Base-by-base conservation (phyloP, 2,329 filamentous ascomycete species). In the Microdochium bolleyi region DNA sequence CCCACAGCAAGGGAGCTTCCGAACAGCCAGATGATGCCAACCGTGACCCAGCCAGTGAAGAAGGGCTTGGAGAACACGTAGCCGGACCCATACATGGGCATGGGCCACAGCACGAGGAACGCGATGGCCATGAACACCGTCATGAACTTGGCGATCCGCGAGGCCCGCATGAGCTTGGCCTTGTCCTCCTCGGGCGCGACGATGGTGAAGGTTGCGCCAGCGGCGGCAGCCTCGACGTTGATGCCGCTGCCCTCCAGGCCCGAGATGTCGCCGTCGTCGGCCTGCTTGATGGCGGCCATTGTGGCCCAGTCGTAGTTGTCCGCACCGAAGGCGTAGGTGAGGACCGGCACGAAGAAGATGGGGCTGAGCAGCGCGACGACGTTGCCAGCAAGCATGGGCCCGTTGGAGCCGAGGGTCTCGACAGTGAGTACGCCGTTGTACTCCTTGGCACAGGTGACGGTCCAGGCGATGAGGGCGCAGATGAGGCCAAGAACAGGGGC, bases 351-450 rank as follows among this genome's bases (percentile, higher is more conserved):
- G 48, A 60, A 60, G 49, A 60, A 21, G 2, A 59, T 19, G 13
- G 58, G 58, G 44, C 57, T 60, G 8, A 57, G 41, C 16, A 60
- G 57, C 19, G 58, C 58, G 24, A 59, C 57, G 24, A 57, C 58
- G n/a, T 95, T 94, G 48, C 89, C 89, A 0, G 86, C 89, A n/a
- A 95, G 72, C 88, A 94, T 94, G 16, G 89, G 88, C 57, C 87
- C 81, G 70, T 94, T 92, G 38, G 83, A 79, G 1, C 90, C 90
- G 0, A 88, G 91, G 58, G 84, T 87, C 0, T 72, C 76, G 34
- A 95, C 87, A 44, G 75, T 80, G 21, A 95, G 77, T 1, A 71
- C 70, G n/a, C 87, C 87, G 60, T 82, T 51, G 49, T 49, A 87
- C 62, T 87, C 67, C 56, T 79, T 82, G 63, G 86, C 83, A 9